phyloP scores from a whole-genome alignment of 352 stramenopile species.

The Globisporangium recalcitrans region DNA sequence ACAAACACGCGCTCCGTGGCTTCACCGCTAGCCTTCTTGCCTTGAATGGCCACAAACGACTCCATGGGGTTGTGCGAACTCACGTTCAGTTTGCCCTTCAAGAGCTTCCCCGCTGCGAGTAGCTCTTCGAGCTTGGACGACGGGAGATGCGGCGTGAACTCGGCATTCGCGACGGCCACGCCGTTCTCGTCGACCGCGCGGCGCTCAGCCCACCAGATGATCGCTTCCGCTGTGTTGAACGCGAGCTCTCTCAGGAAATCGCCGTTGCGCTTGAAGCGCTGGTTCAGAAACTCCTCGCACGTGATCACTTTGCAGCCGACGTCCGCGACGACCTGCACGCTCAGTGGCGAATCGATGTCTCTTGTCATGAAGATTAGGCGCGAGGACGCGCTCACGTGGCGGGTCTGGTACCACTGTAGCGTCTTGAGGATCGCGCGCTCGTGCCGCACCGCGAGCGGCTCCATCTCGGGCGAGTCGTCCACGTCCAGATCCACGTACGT shows the following conservation, averaged over 20 bases:
- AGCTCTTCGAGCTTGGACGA: constrained; percentile 31
- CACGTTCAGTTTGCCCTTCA: constrained; percentile 61
- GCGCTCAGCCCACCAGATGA: constrained; percentile 43
- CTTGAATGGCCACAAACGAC: constrained; percentile 58
- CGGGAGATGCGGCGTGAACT: constrained; percentile 56
- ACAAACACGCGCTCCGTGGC: constrained; percentile 60
- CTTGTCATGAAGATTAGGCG: constrained; percentile 57
- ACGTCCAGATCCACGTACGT: constrained; percentile 17
- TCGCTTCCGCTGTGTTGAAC: constrained; percentile 50
- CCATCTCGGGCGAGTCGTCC: constrained; percentile 22
- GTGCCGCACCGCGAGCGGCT: constrained; percentile 34
- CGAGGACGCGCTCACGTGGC: constrained; percentile 31
- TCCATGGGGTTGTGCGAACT: constrained; percentile 71
- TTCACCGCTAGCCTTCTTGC: constrained; percentile 15
- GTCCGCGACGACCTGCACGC: constrained; percentile 27
- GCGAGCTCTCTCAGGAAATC: constrained; percentile 54
- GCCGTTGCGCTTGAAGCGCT: constrained; percentile 30
- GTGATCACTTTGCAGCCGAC: constrained; percentile 47
- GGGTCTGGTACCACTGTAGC: constrained; percentile 53
- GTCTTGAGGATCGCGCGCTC: constrained; percentile 50
- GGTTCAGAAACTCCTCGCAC: constrained; percentile 45
- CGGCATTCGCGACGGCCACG: constrained; percentile 20
- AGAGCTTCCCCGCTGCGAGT: constrained; percentile 23
- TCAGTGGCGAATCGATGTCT: constrained; percentile 38
- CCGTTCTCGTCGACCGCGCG: constrained; percentile 17